Percentiles rank a stretch among this genome's conserved stretches.
These are phyloP conservation scores for Anthoceros angustus DNA, from an alignment of 225 moss, liverwort and hornwort species.

Conservation along the genomic window DNA sequence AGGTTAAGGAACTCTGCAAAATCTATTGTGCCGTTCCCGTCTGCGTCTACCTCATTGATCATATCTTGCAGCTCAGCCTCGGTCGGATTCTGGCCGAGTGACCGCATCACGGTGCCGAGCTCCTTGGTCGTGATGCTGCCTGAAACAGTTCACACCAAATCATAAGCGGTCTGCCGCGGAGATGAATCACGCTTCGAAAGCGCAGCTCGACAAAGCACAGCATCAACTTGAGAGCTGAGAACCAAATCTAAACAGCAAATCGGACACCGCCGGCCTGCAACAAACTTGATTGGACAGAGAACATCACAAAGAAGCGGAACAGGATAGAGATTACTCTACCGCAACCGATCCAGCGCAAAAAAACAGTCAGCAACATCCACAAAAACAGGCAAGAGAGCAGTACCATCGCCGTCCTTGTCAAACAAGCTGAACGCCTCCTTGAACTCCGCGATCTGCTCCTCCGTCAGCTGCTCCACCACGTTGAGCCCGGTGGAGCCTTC, in stretches of 20 bases:
- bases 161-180: not conserved
- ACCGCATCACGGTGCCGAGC: conserved; percentile 1
- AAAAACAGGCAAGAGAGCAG: not conserved
- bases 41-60: conserved; percentile 3
- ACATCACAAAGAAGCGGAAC: not conserved
- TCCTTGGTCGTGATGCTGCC: conserved; percentile 4
- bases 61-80: not conserved
- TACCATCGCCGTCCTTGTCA: conserved; percentile 85
- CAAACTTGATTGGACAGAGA: not conserved
- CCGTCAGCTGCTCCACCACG: conserved; percentile 80
- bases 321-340: not conserved
- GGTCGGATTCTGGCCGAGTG: not conserved
- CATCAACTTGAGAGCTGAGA: not conserved
- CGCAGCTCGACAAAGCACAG: not conserved
- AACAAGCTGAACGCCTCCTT: conserved; percentile 91
- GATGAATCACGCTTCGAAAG: not conserved
- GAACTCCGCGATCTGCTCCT: conserved; percentile 85
- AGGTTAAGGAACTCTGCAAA: not conserved
- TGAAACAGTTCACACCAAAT: not conserved
- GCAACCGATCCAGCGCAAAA: not conserved
- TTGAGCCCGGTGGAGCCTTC: conserved; percentile 11
- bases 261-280: not conserved
- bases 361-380: not conserved
- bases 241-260: not conserved
- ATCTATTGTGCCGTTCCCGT: conserved; percentile 1